phyloP scores from a whole-genome alignment of 2,329 filamentous ascomycete genomes.

The Verticillium isaacii region DNA sequence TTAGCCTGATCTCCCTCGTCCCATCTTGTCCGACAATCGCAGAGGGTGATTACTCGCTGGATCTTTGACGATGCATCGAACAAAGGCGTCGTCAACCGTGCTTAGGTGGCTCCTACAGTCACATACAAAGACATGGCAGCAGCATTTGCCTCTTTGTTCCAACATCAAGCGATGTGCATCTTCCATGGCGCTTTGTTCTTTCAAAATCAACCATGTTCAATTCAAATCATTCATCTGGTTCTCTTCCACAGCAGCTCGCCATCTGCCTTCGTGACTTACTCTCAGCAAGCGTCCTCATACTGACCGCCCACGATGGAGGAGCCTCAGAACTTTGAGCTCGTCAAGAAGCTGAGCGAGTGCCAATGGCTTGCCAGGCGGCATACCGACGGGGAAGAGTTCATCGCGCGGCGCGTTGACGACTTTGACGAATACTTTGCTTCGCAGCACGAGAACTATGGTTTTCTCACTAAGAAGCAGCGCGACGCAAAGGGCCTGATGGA shows the following conservation, averaged over 20 bases:
- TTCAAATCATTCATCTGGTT: background rate
- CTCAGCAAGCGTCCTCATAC: background rate
- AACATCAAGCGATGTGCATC: background rate
- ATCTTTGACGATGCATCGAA: background rate
- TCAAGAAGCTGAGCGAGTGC: slow-evolving; percentile 20
- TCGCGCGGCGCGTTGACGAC: slow-evolving; percentile 22
- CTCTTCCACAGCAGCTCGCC: background rate
- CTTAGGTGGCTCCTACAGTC: background rate
- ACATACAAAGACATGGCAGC: background rate
- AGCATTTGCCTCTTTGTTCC: background rate
- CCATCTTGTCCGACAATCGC: background rate
- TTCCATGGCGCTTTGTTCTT: background rate
- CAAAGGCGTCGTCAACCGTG: background rate
- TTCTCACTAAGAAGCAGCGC: slow-evolving; percentile 14
- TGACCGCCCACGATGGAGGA: background rate
- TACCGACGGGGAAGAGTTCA: slow-evolving; percentile 25
- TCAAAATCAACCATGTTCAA: background rate
- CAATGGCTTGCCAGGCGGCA: slow-evolving; percentile 25
- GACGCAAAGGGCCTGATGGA: slow-evolving; percentile 17
- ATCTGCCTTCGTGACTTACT: too few species aligned
- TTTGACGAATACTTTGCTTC: slow-evolving; percentile 9
- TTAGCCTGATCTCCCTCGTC: background rate
- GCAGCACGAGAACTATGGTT: slow-evolving; percentile 2
- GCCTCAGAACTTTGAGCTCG: slow-evolving; percentile 20
- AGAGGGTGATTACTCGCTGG: too few species aligned